Conservation (phyloP, 768 basidiomycete genomes). For the Trametes meyenii region DNA sequence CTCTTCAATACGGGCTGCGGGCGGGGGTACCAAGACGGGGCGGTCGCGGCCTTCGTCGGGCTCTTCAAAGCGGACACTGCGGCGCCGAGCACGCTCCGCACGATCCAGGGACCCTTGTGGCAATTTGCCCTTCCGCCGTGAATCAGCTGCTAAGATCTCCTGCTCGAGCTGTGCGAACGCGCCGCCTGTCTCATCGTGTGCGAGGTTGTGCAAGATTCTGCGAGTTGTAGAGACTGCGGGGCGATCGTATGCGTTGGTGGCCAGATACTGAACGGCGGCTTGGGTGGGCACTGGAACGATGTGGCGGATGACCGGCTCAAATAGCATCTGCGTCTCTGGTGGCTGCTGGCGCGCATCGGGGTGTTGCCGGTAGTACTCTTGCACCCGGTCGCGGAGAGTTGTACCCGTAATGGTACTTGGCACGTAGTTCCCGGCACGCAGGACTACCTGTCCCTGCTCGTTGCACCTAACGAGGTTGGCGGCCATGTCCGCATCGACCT, state of each 20-base stretch:
- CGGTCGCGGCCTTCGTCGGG: not conserved
- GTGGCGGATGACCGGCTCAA: not conserved
- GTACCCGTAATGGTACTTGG: slow-evolving; percentile 20
- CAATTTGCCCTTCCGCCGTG: not conserved
- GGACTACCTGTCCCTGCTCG: slow-evolving; percentile 28
- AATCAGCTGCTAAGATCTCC: slow-evolving; percentile 2
- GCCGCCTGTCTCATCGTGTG: not conserved
- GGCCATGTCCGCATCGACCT: slow-evolving; percentile 15
- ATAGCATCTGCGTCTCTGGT: not conserved
- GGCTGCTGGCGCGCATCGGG: not conserved
- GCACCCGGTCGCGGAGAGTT: slow-evolving; percentile 2
- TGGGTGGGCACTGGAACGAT: not conserved
- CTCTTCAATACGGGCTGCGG: not conserved
- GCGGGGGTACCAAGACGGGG: not conserved
- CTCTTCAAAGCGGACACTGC: slow-evolving; percentile 5
- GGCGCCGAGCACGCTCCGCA: not conserved
- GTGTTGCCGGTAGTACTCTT: slow-evolving; percentile 1
- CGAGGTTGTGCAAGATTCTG: not conserved
- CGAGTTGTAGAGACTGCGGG: not conserved
- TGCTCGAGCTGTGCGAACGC: slow-evolving; percentile 8
- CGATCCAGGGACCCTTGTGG: not conserved
- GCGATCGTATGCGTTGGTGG: not conserved
- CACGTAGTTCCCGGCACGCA: slow-evolving; percentile 30
- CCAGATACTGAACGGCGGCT: not conserved
- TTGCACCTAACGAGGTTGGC: slow-evolving; percentile 30